Evolutionary conservation across 805 yeast genomes (phyloP).

Genomic region (Candida vaughaniae): DNA sequence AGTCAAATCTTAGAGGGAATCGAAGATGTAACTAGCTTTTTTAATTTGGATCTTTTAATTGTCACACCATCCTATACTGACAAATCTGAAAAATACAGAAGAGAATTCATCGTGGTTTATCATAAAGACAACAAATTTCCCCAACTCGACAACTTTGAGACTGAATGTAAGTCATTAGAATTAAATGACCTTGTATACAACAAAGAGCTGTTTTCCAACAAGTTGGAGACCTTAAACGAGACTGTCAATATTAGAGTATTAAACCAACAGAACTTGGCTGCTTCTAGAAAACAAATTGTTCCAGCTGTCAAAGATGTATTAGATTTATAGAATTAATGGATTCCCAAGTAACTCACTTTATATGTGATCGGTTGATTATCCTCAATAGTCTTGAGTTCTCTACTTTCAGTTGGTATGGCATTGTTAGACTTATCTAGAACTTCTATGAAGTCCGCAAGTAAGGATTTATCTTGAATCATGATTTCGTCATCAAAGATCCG

Average conservation of each 20-base stretch:
- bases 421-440: conserved; percentile 17
- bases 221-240: conserved; percentile 6
- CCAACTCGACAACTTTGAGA: conserved; percentile 4
- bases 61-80: conserved; percentile 41
- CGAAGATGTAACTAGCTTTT: conserved; percentile 16
- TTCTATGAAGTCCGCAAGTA: conserved; percentile 15
- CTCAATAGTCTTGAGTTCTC: conserved; percentile 14
- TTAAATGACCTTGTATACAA: conserved; percentile 26
- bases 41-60: conserved; percentile 28
- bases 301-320: conserved; percentile 47
- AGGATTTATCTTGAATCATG: conserved; percentile 10
- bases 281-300: conserved; percentile 85
- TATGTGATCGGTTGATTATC: conserved; percentile 15
- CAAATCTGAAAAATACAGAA: conserved; percentile 24
- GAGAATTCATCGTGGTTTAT: conserved; percentile 9
- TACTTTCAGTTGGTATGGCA: conserved; percentile 19
- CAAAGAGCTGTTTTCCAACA: conserved; percentile 1
- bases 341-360: conserved; percentile 24
- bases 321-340: background rate
- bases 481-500: conserved; percentile 18
- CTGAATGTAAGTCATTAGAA: conserved; percentile 16
- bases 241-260: conserved; percentile 21
- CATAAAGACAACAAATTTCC: conserved; percentile 1
- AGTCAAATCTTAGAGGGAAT: conserved; percentile 25
- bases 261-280: conserved; percentile 52